Percentiles rank a stretch among this genome's conserved stretches.
Evolutionary conservation across 129 eudicot species (phyloP).

Genomic region (Flaveria ramosissima): DNA sequence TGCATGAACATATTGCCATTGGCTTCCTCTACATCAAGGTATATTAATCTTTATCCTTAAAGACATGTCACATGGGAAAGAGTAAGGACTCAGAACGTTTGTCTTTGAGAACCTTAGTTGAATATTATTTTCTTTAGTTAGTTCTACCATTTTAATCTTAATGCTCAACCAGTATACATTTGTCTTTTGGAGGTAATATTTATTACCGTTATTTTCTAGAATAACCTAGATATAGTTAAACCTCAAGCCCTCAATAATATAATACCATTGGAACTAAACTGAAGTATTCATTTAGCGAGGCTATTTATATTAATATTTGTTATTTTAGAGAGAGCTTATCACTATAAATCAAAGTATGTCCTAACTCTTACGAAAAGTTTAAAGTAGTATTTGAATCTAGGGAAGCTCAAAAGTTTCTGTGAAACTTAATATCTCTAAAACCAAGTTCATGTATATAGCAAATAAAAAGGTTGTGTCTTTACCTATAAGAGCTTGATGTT

Average conservation of each 20-base stretch:
- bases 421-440: too few relatives aligned
- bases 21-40: slow-evolving; percentile 60
- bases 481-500: too few relatives aligned
- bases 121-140: not conserved
- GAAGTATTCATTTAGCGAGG: too few relatives aligned
- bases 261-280: too few relatives aligned
- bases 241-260: too few relatives aligned
- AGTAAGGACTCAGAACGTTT: not conserved
- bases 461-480: too few relatives aligned
- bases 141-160: not conserved
- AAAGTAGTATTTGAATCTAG: too few relatives aligned
- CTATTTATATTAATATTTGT: not conserved
- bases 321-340: too few relatives aligned
- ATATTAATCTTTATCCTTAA: slow-evolving; percentile 12
- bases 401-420: too few relatives aligned
- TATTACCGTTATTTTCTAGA: not conserved
- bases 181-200: not conserved
- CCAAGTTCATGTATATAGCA: too few relatives aligned
- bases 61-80: not conserved
- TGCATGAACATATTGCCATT: slow-evolving; percentile 72
- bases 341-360: too few relatives aligned
- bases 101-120: slow-evolving; percentile 15
- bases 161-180: not conserved
- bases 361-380: too few relatives aligned
- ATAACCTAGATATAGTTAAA: slow-evolving; percentile 3